Percentiles rank a stretch among this genome's conserved stretches.
Evolutionary conservation across 1,139 yeast genomes (phyloP).

Genomic region (Zygoascus sp.): DNA sequence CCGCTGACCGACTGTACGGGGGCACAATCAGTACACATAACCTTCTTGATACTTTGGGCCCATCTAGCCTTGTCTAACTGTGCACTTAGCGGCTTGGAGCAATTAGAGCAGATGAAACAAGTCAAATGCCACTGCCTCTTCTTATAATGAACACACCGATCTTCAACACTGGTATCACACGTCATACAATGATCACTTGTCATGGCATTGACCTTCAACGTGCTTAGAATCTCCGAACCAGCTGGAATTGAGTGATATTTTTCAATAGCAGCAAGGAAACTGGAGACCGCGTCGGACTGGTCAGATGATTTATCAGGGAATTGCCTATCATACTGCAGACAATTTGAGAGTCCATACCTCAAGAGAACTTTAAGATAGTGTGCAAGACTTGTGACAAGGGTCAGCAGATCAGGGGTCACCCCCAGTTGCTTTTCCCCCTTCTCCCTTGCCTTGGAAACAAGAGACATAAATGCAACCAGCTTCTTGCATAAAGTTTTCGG

Average conservation of each 20-base stretch:
- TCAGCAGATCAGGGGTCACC: conserved; percentile 57
- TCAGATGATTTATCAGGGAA: conserved; percentile 53
- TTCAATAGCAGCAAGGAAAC: conserved; percentile 36
- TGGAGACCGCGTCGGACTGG: conserved; percentile 56
- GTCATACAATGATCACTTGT: conserved; percentile 73
- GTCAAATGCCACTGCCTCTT: conserved; percentile 75
- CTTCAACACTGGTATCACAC: conserved; percentile 79
- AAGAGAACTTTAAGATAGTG: conserved; percentile 85
- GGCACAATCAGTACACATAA: conserved; percentile 58
- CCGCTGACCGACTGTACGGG: conserved; percentile 49
- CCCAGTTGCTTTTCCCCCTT: conserved; percentile 27
- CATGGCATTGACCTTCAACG: conserved; percentile 52
- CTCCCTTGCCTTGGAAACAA: conserved; percentile 37
- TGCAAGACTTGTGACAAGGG: conserved; percentile 87
- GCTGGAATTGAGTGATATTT: conserved; percentile 37
- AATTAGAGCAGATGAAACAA: conserved; percentile 59
- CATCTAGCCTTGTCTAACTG: conserved; percentile 44
- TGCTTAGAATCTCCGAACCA: conserved; percentile 34
- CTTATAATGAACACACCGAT: conserved; percentile 59
- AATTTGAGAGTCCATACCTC: conserved; percentile 71
- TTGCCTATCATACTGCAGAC: conserved; percentile 61
- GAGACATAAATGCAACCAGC: conserved; percentile 41
- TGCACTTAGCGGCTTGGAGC: conserved; percentile 22
- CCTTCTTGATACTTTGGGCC: conserved; percentile 37
- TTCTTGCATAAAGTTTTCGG: conserved; percentile 74